A percentile compares a stretch with the other conserved stretches of the same genome.
Conservation (phyloP, 1,284 basidiomycete genomes). For the Puccinia coronata region DNA sequence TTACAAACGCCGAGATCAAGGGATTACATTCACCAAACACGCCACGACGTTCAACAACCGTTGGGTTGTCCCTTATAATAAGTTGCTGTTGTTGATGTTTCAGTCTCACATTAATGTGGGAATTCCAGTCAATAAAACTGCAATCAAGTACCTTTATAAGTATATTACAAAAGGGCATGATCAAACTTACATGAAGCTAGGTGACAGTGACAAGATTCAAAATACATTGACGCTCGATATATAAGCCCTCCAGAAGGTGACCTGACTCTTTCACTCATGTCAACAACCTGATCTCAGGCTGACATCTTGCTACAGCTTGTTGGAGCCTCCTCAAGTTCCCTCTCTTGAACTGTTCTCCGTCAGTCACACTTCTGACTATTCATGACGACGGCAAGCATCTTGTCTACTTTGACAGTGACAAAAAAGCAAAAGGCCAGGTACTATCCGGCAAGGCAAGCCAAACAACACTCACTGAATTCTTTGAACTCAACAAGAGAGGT, state of each 20-base stretch:
- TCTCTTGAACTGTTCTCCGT: neutral
- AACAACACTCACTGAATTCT: slow-evolving; percentile 15
- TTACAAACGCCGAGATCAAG: neutral
- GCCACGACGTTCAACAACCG: neutral
- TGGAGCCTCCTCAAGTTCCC: neutral
- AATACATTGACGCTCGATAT: slow-evolving; percentile 15
- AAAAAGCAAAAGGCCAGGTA: neutral
- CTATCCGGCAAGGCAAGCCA: neutral
- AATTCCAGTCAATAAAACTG: neutral
- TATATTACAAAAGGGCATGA: slow-evolving; percentile 34
- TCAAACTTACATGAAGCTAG: neutral
- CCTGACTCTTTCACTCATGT: neutral
- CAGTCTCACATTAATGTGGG: slow-evolving; percentile 31
- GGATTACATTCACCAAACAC: neutral
- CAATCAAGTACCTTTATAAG: slow-evolving; percentile 25
- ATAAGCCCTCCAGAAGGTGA: slow-evolving; percentile 29
- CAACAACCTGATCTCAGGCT: no score
- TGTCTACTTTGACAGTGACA: neutral
- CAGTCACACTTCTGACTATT: neutral
- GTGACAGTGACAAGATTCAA: neutral
- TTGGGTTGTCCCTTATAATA: slow-evolving; percentile 14
- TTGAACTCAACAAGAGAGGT: neutral
- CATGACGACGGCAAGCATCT: neutral
- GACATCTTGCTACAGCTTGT: neutral
- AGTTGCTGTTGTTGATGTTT: neutral